Conservation (phyloP, 305 asterid genomes). For the Rubia peregrina region DNA sequence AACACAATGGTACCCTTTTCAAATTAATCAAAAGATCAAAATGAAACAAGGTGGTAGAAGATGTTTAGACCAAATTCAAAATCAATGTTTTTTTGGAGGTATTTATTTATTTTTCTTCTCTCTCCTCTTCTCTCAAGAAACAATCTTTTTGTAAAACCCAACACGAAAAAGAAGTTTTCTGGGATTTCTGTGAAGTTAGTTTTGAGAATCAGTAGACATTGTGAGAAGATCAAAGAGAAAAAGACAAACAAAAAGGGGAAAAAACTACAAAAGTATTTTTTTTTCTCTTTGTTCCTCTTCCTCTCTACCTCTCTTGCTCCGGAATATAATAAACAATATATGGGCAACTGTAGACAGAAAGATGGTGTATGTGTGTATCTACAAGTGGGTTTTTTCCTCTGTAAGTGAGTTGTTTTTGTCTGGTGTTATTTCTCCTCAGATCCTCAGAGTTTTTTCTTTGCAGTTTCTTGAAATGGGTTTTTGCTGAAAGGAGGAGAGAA, state of each 20-base stretch:
- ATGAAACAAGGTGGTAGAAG: conserved; percentile 9
- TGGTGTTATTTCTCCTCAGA: conserved; percentile 13
- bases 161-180: background rate
- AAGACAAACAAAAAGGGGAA: conserved; percentile 7
- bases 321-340: conserved; percentile 5
- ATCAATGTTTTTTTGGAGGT: conserved; percentile 3
- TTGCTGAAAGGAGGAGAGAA: background rate
- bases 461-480: conserved; percentile 17
- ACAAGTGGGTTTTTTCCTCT: conserved; percentile 14
- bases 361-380: conserved; percentile 10
- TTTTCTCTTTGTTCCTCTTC: conserved; percentile 14
- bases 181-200: conserved; percentile 10
- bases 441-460: conserved; percentile 16
- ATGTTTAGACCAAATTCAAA: conserved; percentile 3
- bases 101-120: background rate
- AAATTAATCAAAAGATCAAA: conserved; percentile 11
- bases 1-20: background rate
- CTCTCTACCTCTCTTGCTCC: conserved; percentile 22
- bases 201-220: conserved; percentile 16
- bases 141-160: conserved; percentile 2
- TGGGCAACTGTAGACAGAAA: conserved; percentile 11
- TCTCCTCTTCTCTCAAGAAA: background rate
- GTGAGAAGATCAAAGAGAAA: conserved; percentile 22
- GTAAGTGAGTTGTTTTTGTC: conserved; percentile 9
- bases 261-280: conserved; percentile 9